These are phyloP conservation scores for Debaryomyces fabryi DNA, from an alignment of 1,139 yeast species.

Conservation along the genomic window DNA sequence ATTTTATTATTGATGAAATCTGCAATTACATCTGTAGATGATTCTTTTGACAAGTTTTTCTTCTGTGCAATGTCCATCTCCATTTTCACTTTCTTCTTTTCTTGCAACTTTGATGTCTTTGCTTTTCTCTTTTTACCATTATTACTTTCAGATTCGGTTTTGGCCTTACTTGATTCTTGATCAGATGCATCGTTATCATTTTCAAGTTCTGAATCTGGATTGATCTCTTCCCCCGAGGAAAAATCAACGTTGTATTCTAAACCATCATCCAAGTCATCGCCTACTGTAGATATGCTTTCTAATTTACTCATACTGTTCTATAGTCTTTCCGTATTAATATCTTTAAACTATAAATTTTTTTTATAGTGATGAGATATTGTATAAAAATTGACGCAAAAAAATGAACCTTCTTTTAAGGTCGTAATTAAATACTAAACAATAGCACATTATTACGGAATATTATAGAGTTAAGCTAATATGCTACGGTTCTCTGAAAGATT, in stretches of 20 bases:
- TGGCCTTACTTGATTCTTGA: conserved; percentile 7
- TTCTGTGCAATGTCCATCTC: conserved; percentile 58
- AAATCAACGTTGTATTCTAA: conserved; percentile 56
- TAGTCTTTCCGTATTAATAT: neutral
- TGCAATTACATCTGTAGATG: conserved; percentile 55
- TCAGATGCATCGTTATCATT: conserved; percentile 13
- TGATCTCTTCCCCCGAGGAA: conserved; percentile 15
- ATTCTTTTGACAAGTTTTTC: conserved; percentile 48
- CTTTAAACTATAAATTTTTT: neutral
- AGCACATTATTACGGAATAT: neutral
- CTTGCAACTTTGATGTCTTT: conserved; percentile 39
- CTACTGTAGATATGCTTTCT: conserved; percentile 13
- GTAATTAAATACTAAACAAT: neutral
- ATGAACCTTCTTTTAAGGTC: neutral
- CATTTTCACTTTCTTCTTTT: conserved; percentile 61
- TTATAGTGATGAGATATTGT: conserved; percentile 3
- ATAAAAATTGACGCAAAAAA: conserved; percentile 2
- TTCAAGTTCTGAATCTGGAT: conserved; percentile 11
- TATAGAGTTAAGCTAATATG: neutral
- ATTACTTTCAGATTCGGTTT: conserved; percentile 18
- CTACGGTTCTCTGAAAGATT: neutral
- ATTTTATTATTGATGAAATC: conserved; percentile 61
- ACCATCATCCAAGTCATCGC: conserved; percentile 72
- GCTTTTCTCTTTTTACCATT: conserved; percentile 32
- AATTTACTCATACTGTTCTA: conserved; percentile 5